Evolutionary conservation across 352 stramenopile species (phyloP), one percentile per base, ranked within the genome.

Genomic region (Pythium periplocum): DNA sequence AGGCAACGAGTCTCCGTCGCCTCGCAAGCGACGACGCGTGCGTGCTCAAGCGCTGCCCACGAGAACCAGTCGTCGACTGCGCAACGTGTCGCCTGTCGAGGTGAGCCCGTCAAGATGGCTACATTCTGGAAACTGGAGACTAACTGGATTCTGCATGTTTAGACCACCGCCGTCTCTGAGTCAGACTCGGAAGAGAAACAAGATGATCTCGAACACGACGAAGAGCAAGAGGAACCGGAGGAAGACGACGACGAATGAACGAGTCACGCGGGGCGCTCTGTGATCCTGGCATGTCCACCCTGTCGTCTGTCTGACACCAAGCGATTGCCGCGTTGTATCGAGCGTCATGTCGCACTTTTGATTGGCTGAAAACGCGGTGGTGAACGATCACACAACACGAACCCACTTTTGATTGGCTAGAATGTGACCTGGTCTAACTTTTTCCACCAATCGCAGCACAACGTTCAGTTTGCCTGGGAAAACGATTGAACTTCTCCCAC

Each of bases 161-260:
- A 55, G 40, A 17, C 38, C 45, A 54, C 38, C 41, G 35, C 26
- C 1, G 41, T 35, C n/a, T 39, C 38, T 9, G 62, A 70, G 12
- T 53, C 63, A 5, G 69, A 72, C 17, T 31, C 31, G 32, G 40
- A 55, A 2, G 37, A 71, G 4, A 38, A 53, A 3, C 52, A 66
- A 37, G 53, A 59, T 4, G 39, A 44, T 9, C 50, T 59, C 2
- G 42, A 64, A 2, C 35, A 55, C 10, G 59, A 70, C 6, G 48
- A 51, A n/a, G 17, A 45, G 31, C 46, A 65, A n/a, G 39, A 53
- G n/a, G 47, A n/a, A 6, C 46, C 43, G 6, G 44, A 60, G 7
- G 48, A 55, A 11, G 55, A 54, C 1, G 55, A 48, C 2, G 45
- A 61, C 3, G 55, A 59, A 26, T 26, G 17, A 26, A 26, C 17